Conservation (phyloP, 2,329 filamentous ascomycete species). For the Epichloe bromicola region DNA sequence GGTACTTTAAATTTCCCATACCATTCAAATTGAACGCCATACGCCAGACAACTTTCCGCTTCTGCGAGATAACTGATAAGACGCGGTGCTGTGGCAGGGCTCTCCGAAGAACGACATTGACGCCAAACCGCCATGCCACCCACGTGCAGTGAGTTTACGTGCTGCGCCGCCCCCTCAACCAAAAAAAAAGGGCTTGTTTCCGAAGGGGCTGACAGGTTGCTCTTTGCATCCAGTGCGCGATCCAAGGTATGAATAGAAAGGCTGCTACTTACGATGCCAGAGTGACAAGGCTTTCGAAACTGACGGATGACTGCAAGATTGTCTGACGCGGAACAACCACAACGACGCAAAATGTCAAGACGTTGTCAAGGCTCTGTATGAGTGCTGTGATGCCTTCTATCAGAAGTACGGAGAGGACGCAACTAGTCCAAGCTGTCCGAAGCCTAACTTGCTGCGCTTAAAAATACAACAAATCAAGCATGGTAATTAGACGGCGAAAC, state of each 20-base stretch:
- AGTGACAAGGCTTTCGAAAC: not conserved
- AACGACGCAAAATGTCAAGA: conserved; percentile 71
- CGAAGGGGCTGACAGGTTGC: conserved; percentile 1
- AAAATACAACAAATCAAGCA: conserved; percentile 68
- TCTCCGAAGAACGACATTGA: conserved; percentile 55
- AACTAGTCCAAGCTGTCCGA: conserved; percentile 72
- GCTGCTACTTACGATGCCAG: not conserved
- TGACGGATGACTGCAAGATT: conserved; percentile 42
- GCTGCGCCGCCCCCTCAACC: rapidly evolving
- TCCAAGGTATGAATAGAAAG: conserved; percentile 51
- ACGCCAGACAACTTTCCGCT: not conserved
- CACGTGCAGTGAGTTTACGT: conserved; percentile 54
- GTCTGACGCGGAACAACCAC: conserved; percentile 71
- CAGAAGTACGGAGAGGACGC: conserved; percentile 63
- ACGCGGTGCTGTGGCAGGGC: conserved; percentile 2
- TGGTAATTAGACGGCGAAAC: conserved; percentile 7
- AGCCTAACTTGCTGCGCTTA: conserved; percentile 61
- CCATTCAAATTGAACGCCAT: not conserved
- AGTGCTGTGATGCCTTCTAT: conserved; percentile 89
- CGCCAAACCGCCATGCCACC: conserved; percentile 70
- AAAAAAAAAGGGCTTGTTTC: no score
- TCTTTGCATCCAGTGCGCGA: conserved; percentile 53
- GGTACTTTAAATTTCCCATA: not conserved
- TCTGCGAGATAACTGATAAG: not conserved
- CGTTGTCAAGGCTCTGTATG: conserved; percentile 75